Percentiles rank a stretch among this genome's conserved stretches.
Conservation (phyloP, 768 basidiomycete genomes). For the Dacryopinax spathularia region DNA sequence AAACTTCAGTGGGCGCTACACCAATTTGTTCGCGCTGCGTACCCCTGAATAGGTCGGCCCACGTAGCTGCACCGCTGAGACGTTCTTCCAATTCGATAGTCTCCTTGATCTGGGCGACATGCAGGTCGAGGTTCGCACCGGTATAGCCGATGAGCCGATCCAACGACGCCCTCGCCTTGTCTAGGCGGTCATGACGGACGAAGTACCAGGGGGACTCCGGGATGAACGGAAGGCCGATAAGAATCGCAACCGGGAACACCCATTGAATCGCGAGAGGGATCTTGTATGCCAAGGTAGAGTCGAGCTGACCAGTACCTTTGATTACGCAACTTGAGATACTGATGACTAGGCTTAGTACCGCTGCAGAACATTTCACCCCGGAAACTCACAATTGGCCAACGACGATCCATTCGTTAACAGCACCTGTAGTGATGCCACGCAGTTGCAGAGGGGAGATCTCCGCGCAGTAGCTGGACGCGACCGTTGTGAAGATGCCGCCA, state of each 20-base stretch:
- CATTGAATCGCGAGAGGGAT: constrained; percentile 6
- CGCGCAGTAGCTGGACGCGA: constrained; percentile 1
- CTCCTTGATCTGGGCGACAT: background rate
- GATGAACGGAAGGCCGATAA: constrained; percentile 17
- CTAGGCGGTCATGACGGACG: constrained; percentile 18
- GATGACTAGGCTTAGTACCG: background rate
- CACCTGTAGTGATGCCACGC: background rate
- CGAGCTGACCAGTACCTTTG: background rate
- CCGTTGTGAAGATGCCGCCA: background rate
- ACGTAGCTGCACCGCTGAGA: background rate
- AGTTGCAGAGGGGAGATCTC: background rate
- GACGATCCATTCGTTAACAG: background rate
- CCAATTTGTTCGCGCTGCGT: background rate
- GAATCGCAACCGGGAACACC: constrained; percentile 21
- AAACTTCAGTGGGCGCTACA: too few relatives aligned
- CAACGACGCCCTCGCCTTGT: constrained; percentile 18
- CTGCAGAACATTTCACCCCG: background rate
- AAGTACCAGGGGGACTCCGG: constrained; percentile 21
- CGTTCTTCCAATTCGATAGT: background rate
- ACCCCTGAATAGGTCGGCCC: constrained; percentile 2
- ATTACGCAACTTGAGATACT: background rate
- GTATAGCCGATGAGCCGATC: constrained; percentile 9
- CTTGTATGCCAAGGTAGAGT: constrained; percentile 8
- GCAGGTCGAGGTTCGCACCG: background rate
- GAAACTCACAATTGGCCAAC: background rate